These are phyloP conservation scores for Venustampulla echinocandica DNA, from an alignment of 495 filamentous ascomycete genomes.

Conservation along the genomic window DNA sequence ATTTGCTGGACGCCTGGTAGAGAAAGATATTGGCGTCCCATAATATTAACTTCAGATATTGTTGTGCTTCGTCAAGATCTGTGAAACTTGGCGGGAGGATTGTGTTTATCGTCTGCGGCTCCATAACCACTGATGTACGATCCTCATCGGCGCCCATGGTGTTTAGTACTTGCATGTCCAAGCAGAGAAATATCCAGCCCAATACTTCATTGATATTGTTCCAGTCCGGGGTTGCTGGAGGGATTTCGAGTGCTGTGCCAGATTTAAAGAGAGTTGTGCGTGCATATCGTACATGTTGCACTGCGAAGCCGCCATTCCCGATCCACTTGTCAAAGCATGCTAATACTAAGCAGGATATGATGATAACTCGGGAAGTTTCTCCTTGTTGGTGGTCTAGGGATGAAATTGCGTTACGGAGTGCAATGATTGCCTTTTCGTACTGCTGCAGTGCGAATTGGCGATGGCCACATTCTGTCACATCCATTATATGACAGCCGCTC, in stretches of 20 bases:
- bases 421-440: slow-evolving; percentile 15
- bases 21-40: neutral
- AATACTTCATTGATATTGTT: neutral
- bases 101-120: neutral
- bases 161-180: slow-evolving; percentile 12
- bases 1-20: neutral
- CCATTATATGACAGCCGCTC: slow-evolving; percentile 5
- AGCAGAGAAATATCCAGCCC: slow-evolving; percentile 1
- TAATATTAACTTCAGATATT: neutral
- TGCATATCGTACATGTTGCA: slow-evolving; percentile 13
- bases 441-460: slow-evolving; percentile 16
- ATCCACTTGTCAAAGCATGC: slow-evolving; percentile 15
- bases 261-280: slow-evolving; percentile 4
- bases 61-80: slow-evolving; percentile 9
- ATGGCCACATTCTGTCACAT: slow-evolving; percentile 4
- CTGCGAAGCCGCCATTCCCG: slow-evolving; percentile 12
- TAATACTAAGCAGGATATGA: slow-evolving; percentile 12
- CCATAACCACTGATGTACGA: slow-evolving; percentile 1
- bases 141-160: slow-evolving; percentile 8
- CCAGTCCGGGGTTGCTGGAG: neutral
- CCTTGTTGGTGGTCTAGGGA: neutral
- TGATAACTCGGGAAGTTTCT: neutral
- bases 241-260: neutral
- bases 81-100: neutral
- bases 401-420: slow-evolving; percentile 7